Base-by-base conservation (phyloP, 176 grass and related monocot species). In the Oryza australiensis region DNA sequence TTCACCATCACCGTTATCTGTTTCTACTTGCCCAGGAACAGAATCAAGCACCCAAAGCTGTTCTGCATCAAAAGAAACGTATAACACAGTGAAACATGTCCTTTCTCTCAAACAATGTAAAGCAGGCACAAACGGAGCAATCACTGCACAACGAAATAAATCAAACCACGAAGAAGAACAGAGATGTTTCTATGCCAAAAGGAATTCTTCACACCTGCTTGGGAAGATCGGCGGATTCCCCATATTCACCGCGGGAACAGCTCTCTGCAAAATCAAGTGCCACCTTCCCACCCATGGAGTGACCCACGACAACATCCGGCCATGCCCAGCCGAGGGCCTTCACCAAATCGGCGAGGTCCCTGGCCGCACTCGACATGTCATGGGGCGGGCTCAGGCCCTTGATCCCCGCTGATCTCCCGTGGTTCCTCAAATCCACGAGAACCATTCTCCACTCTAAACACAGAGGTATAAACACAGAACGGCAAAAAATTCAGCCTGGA, bases 1-100 rank as follows among this genome's bases (percentile, higher is more conserved):
- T 89, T 95, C 96, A 72, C 92, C 95, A 57, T 87, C 85, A 84
- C 84, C 89, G 78, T 91, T 86, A 40, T 94, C 90, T 42, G 76
- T 66, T 79, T 78, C 65, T 67, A 95, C 96, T 87, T 93, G 78
- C 82, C 90, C 90, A 83, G 88, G 93, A 70, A 98, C 90, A 66
- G 96, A 98, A 81, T 98, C 96, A 80, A 98, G 90, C 68, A 98
- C 90, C 92, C 93, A 98, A 48, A 98, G 84, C 96, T 95, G 92
- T 89, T 93, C 96, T 95, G 82, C 86, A 91, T 69, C 82, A 80
- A 91, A 81, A 64, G 29, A 48, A 82, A 29, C 55, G 74, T 82
- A 66, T 26, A 72, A 82, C 24, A 77, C 12, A 45, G 67, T 73
- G 3, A 60, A 66, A 60, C 20, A 77, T 41, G 42, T 14, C 13